phyloP scores from a whole-genome alignment of 1,139 yeast species.

The Zygosaccharomyces pseudobailii region DNA sequence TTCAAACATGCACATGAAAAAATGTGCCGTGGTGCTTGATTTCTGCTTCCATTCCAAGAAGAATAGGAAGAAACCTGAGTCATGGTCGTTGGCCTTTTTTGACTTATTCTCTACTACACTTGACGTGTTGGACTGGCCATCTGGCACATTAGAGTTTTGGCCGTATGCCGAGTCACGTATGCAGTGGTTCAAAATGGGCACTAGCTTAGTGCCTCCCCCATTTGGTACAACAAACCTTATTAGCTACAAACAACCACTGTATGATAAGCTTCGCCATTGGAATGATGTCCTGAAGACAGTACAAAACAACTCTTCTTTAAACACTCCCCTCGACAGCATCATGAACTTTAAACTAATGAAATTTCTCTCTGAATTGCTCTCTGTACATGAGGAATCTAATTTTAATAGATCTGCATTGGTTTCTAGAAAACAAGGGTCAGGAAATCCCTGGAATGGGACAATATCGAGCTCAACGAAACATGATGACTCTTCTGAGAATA shows the following conservation, averaged over 20 bases:
- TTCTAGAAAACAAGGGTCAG: conserved; percentile 17
- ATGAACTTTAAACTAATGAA: conserved; percentile 26
- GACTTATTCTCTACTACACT: conserved; percentile 20
- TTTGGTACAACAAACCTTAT: conserved; percentile 24
- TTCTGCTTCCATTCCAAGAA: conserved; percentile 20
- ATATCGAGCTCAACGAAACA: conserved; percentile 13
- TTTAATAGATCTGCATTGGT: conserved; percentile 28
- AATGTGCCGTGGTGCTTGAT: conserved; percentile 20
- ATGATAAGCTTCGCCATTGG: conserved; percentile 30
- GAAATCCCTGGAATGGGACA: conserved; percentile 21
- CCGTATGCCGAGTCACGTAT: conserved; percentile 28
- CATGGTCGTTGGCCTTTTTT: conserved; percentile 24
- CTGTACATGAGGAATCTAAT: conserved; percentile 31
- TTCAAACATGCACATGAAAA: conserved; percentile 5
- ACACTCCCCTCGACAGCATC: conserved; percentile 25
- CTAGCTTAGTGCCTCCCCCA: conserved; percentile 13
- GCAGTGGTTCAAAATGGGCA: conserved; percentile 27
- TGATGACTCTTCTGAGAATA: conserved; percentile 15
- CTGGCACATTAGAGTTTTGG: conserved; percentile 24
- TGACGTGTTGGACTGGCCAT: conserved; percentile 27
- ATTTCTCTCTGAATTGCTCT: conserved; percentile 30
- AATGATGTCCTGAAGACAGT: conserved; percentile 22
- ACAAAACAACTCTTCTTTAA: conserved; percentile 19
- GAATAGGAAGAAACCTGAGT: conserved; percentile 10
- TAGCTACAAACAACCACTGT: conserved; percentile 31